Conservation (phyloP, 306 rosid genomes). For the Astragalus membranaceus region DNA sequence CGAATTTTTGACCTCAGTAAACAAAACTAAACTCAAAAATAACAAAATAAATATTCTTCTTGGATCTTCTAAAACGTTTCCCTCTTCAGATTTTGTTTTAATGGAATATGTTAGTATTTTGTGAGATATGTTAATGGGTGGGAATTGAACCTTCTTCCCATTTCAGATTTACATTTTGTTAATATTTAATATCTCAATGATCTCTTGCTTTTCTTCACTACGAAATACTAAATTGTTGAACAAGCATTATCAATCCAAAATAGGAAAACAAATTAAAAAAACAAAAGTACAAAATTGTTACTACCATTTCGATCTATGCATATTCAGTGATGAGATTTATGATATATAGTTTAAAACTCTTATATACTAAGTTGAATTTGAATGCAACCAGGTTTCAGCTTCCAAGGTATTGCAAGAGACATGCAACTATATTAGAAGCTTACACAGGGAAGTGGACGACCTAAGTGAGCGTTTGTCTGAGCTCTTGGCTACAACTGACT, state of each 20-base stretch:
- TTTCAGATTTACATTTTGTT: too few species aligned
- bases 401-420: constrained; percentile 75
- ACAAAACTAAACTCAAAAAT: not conserved
- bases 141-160: too few species aligned
- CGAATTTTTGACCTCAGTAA: not conserved
- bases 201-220: not conserved
- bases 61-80: not conserved
- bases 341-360: not conserved
- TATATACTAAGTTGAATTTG: not conserved
- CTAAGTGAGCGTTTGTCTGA: constrained; percentile 79
- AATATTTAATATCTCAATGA: too few species aligned
- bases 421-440: constrained; percentile 73
- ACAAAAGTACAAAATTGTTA: too few species aligned
- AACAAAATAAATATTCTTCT: not conserved
- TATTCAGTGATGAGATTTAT: not conserved
- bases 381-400: constrained; percentile 56
- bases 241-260: too few species aligned
- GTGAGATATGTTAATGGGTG: too few species aligned
- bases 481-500: constrained; percentile 70
- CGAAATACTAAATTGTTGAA: too few species aligned
- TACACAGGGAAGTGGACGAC: constrained; percentile 87
- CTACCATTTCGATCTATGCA: not conserved
- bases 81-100: not conserved
- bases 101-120: too few species aligned
- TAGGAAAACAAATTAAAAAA: too few species aligned